Percentiles rank a stretch among this genome's conserved stretches.
phyloP scores from a whole-genome alignment of 192 early-diverging fungal species.

The Phycomyces nitens region DNA sequence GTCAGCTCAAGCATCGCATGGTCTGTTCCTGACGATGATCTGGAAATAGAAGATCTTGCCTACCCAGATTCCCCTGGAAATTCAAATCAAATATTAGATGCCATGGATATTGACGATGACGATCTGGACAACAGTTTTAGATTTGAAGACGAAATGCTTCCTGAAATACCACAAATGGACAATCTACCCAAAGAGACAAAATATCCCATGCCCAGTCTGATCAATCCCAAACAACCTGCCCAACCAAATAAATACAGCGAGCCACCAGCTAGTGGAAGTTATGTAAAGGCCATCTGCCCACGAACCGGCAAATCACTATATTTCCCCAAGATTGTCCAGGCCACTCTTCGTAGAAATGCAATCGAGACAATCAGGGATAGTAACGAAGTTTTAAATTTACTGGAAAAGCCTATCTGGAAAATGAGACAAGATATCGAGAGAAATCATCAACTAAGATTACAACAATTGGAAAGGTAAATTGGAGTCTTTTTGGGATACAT shows the following conservation, averaged over 20 bases:
- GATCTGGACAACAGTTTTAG: neutral
- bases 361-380: slow-evolving; percentile 1
- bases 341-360: slow-evolving; percentile 9
- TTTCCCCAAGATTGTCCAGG: slow-evolving; percentile 35
- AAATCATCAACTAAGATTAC: neutral
- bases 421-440: slow-evolving; percentile 12
- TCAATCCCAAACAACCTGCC: neutral
- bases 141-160: neutral
- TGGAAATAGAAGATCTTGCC: neutral
- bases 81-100: slow-evolving; percentile 2
- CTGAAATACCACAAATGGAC: neutral
- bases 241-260: slow-evolving; percentile 28
- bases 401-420: slow-evolving; percentile 19
- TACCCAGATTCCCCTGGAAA: neutral
- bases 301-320: slow-evolving; percentile 39
- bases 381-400: slow-evolving; percentile 1
- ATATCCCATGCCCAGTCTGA: no score
- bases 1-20: neutral
- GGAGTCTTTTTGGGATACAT: neutral
- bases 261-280: slow-evolving; percentile 41
- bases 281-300: slow-evolving; percentile 34
- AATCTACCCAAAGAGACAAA: neutral
- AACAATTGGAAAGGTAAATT: slow-evolving; percentile 16
- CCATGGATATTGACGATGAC: slow-evolving; percentile 8
- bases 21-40: neutral